Conservation (phyloP, 805 yeast genomes). For the Zygosaccharomyces siamensis region DNA sequence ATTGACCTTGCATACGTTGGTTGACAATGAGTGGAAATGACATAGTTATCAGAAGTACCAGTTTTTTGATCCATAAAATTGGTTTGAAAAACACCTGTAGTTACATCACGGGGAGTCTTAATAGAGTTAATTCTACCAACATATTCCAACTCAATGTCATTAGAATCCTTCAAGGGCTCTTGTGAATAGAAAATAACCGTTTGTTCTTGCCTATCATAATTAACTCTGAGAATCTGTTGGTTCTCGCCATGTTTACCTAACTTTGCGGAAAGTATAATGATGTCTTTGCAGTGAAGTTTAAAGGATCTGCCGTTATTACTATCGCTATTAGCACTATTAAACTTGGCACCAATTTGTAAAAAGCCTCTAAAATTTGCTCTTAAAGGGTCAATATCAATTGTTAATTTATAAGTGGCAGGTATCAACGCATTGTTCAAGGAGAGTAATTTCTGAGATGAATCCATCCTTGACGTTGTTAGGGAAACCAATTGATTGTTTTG, state of each 20-base stretch:
- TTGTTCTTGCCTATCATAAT: conserved; percentile 17
- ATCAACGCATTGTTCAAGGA: conserved; percentile 24
- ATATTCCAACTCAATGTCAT: conserved; percentile 35
- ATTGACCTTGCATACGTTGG: conserved; percentile 59
- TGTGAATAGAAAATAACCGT: conserved; percentile 1
- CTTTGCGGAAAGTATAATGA: conserved; percentile 38
- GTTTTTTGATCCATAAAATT: conserved; percentile 50
- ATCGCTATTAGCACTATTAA: not conserved
- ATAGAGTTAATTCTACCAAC: conserved; percentile 50
- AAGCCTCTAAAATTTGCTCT: conserved; percentile 45
- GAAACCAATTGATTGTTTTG: not conserved
- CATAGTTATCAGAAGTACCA: conserved; percentile 46
- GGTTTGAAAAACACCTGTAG: conserved; percentile 65
- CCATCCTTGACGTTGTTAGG: not conserved
- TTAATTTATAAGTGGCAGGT: conserved; percentile 38
- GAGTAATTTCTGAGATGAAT: conserved; percentile 6
- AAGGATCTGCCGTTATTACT: conserved; percentile 9
- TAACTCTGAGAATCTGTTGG: conserved; percentile 23
- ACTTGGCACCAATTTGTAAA: conserved; percentile 10
- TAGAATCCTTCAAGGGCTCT: conserved; percentile 1
- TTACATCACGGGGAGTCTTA: conserved; percentile 49
- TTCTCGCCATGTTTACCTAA: conserved; percentile 32
- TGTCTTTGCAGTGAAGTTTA: conserved; percentile 30
- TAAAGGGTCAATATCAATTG: conserved; percentile 38
- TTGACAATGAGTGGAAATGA: conserved; percentile 69